Base-by-base conservation (phyloP, 2,329 filamentous ascomycete species). In the Cytospora leucostoma region DNA sequence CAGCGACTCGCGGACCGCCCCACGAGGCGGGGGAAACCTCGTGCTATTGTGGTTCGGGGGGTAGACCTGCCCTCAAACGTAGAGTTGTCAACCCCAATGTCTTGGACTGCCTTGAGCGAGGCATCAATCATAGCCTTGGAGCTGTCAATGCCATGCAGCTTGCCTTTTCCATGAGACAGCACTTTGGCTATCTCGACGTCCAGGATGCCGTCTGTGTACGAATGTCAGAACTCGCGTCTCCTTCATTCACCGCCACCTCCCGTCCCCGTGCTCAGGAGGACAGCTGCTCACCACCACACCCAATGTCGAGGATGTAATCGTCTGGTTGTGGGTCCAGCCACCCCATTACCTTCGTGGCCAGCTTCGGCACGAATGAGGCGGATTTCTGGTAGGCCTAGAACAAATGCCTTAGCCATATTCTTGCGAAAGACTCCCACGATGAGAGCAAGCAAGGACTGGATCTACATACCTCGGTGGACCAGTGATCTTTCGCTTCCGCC, bases 301-400 rank as follows among this genome's bases (percentile, higher is more conserved):
- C 87, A 59, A 89, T 74, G 67, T 89, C 87, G 2, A 89, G 76
- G 27, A 89, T 79, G 17, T 76, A 71, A 70, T 89, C 86, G 66
- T 84, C 80, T 34, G 80, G 77, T 63, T 85, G 78, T 0, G 86
- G 79, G 67, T 87, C 80, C 0, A 89, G 77, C 80, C 84, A 88
- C 53, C 78, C 72, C 12, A 87, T 69, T 6, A 89, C 78, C 64
- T 85, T 87, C 17, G 78, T 79, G 1, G 86, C 82, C 11, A 89
- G 76, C 69, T 86, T 84, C 4, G 87, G 86, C 10, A 89, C 86
- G 68, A 89, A 89, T 0, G 84, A 82, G 8, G 86, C 87, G 2
- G 85, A 82, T 63, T 82, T 76, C 65, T 86, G 82, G 70, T 89
- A 89, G 37, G 80, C 81, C 83, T 86, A 65, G 12, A 13, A 2